These are phyloP conservation scores for Penicillium dipodomyicola DNA, from an alignment of 495 filamentous ascomycete species.

Conservation along the genomic window DNA sequence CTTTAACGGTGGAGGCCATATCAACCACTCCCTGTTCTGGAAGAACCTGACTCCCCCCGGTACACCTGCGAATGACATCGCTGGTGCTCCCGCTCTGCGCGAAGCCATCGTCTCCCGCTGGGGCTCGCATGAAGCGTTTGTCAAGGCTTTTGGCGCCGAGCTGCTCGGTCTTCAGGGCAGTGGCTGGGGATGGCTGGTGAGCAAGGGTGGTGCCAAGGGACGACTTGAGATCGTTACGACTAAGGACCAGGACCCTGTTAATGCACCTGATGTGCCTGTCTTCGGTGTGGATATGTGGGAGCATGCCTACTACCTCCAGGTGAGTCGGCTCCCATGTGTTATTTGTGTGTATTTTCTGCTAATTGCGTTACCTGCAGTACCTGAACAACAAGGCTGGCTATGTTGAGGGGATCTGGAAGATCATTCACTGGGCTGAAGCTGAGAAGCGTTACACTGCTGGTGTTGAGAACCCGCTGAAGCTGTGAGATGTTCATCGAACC, in stretches of 20 bases:
- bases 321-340: slow-evolving; percentile 26
- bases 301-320: slow-evolving; percentile 67
- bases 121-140: slow-evolving; percentile 65
- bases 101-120: slow-evolving; percentile 69
- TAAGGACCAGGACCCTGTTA: slow-evolving; percentile 88
- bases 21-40: slow-evolving; percentile 94
- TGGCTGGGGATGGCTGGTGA: slow-evolving; percentile 94
- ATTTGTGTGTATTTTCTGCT: background rate
- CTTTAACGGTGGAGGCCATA: slow-evolving; percentile 92
- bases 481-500: slow-evolving; percentile 7
- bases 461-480: slow-evolving; percentile 30
- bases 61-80: slow-evolving; percentile 63
- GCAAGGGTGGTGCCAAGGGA: slow-evolving; percentile 60
- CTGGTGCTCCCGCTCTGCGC: slow-evolving; percentile 47
- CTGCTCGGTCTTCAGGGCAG: slow-evolving; percentile 85
- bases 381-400: slow-evolving; percentile 96
- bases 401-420: slow-evolving; percentile 90
- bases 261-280: slow-evolving; percentile 69
- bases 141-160: slow-evolving; percentile 65
- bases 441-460: slow-evolving; percentile 67
- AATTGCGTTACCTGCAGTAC: slow-evolving; percentile 60
- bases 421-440: slow-evolving; percentile 91
- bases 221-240: slow-evolving; percentile 68
- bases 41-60: slow-evolving; percentile 74
- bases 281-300: slow-evolving; percentile 98